Percentiles rank a stretch among this genome's conserved stretches.
Conservation (phyloP, 1,139 yeast species). For the Geotrichum klebahnii region DNA sequence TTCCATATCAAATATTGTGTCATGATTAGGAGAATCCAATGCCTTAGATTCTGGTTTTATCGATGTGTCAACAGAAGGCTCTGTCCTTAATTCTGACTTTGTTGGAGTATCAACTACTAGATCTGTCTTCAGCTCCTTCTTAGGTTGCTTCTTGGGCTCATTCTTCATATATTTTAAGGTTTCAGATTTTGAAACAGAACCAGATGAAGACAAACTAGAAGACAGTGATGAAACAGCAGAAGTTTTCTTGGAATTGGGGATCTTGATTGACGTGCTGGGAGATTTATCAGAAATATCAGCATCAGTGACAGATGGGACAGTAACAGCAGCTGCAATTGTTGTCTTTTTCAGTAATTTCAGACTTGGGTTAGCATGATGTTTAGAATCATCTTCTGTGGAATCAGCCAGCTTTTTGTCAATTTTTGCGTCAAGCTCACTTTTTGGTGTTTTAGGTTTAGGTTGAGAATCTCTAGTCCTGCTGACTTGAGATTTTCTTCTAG, state of each 20-base stretch:
- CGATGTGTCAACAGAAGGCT: background rate
- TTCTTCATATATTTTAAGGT: background rate
- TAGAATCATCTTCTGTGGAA: background rate
- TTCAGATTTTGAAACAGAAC: background rate
- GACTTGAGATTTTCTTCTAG: background rate
- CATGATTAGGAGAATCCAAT: background rate
- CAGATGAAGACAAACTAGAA: slow-evolving; percentile 13
- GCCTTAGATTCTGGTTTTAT: background rate
- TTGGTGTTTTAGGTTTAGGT: background rate
- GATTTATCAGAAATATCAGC: background rate
- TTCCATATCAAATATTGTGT: slow-evolving; percentile 9
- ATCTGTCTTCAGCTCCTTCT: too few relatives aligned
- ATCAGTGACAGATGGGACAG: slow-evolving; percentile 6
- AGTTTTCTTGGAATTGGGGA: slow-evolving; percentile 7
- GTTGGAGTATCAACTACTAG: too few relatives aligned
- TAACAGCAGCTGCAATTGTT: slow-evolving; percentile 13
- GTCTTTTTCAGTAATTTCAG: slow-evolving; percentile 10
- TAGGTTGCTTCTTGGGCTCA: background rate
- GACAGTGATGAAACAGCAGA: slow-evolving; percentile 15
- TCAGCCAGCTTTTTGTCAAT: background rate
- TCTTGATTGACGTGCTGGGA: slow-evolving; percentile 3
- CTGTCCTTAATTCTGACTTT: too few relatives aligned
- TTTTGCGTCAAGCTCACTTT: background rate
- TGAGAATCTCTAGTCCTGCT: background rate
- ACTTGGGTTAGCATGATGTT: slow-evolving; percentile 13